Evolutionary conservation across 495 filamentous ascomycete genomes (phyloP), one percentile per base, ranked within the genome.

Genomic region (Penicillium robsamsonii): DNA sequence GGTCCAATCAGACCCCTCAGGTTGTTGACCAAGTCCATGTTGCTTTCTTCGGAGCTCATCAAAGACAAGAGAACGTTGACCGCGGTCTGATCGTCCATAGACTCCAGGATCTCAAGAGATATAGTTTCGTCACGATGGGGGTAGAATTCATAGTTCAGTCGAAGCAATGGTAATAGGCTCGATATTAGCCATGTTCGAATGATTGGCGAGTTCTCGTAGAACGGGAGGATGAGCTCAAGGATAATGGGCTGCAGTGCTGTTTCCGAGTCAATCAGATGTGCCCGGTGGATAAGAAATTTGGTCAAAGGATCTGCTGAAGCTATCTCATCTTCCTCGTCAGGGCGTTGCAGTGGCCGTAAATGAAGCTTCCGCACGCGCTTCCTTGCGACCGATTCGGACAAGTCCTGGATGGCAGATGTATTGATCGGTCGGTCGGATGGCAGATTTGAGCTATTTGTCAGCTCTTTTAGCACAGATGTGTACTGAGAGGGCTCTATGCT

Each of bases 131-230:
- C 79, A 11, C 80, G 77, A 29, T 81, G 69, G 0, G 88, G 83
- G 58, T 96, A 88, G 64, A 91, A 94, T 75, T 94, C 90, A 67
- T 88, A 88, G 62, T 88, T 88, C n/a, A 91, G 77, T 50, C 92
- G 81, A 15, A 93, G 72, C 2, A 96, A 76, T 0, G 92, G 92
- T 22, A 97, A 75, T 18, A 95, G 75, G 18, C 79, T 85, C 1
- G 91, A 91, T 27, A 95, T 81, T 65, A 90, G 79, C 87, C 91
- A 91, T 43, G 78, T 84, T 55, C 87, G 82, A 46, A 96, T 70
- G 40, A 77, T 77, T 13, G 84, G 75, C 15, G 85, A 85, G 50
- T 80, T 84, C 35, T 85, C 71, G 42, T 95, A 77, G 66, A 96
- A 96, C 0, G 91, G 91, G 45, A 81, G 70, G 15, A 95, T 66